phyloP scores from a whole-genome alignment of 768 basidiomycete species.

The Naematelia encephala region DNA sequence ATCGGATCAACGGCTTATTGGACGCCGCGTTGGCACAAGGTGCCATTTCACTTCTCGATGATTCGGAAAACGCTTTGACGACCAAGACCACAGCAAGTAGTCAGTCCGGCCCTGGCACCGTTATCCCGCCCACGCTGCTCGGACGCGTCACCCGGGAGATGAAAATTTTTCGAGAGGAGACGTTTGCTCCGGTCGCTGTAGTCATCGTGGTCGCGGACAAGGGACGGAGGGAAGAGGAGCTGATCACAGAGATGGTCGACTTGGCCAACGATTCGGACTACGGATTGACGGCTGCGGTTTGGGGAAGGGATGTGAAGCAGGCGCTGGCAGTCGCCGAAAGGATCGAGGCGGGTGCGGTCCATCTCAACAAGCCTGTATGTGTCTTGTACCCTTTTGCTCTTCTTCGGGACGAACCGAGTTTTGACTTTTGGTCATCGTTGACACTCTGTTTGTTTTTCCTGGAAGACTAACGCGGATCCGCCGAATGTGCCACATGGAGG shows the following conservation, averaged over 20 bases:
- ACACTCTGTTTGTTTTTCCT: constrained; percentile 50
- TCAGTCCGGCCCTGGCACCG: too few relatives aligned
- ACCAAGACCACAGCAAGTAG: too few relatives aligned
- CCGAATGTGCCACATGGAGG: constrained; percentile 39
- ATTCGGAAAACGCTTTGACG: too few relatives aligned
- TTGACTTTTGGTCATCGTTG: constrained; percentile 21
- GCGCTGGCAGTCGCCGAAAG: constrained; percentile 56
- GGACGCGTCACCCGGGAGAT: neutral
- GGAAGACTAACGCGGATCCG: constrained; percentile 47
- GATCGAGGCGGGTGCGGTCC: constrained; percentile 57
- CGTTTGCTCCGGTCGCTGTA: constrained; percentile 60
- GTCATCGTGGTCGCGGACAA: constrained; percentile 44
- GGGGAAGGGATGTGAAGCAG: constrained; percentile 56
- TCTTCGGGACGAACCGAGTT: neutral
- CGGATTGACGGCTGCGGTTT: constrained; percentile 57
- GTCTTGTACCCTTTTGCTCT: too few relatives aligned
- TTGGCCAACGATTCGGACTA: constrained; percentile 60
- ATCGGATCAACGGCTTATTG: neutral
- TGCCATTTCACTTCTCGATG: neutral
- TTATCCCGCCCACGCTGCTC: too few relatives aligned
- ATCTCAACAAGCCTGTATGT: constrained; percentile 54
- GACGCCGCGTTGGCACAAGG: neutral
- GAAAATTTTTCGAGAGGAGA: constrained; percentile 51
- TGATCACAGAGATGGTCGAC: constrained; percentile 57
- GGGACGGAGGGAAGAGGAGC: constrained; percentile 10